A percentile compares a stretch with the other conserved stretches of the same genome.
Evolutionary conservation across 192 early-diverging fungal species (phyloP).

Genomic region (Globomyces pollinis-pini): DNA sequence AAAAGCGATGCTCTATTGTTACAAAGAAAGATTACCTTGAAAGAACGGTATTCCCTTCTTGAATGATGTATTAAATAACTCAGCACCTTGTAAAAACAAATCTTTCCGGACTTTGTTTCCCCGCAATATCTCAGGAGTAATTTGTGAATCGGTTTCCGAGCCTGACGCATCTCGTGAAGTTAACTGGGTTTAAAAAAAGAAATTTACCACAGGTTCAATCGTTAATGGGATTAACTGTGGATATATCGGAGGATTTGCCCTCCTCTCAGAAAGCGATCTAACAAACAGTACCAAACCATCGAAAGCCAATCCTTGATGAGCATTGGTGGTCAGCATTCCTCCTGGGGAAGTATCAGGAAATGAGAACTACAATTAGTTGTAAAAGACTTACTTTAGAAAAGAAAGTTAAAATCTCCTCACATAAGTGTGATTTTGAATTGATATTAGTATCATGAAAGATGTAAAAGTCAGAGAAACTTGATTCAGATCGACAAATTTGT

Average conservation of each 20-base stretch:
- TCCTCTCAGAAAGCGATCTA: conserved; percentile 59
- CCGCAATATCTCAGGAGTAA: conserved; percentile 24
- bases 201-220: no score
- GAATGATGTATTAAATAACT: conserved; percentile 76
- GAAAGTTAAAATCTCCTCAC: conserved; percentile 75
- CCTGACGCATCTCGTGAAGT: no score
- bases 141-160: neutral
- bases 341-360: conserved; percentile 69
- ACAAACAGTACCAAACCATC: conserved; percentile 68
- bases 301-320: conserved; percentile 62
- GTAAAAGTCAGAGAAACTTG: conserved; percentile 82
- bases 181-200: no score
- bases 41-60: conserved; percentile 81
- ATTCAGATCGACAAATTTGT: conserved; percentile 64
- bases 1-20: conserved; percentile 34
- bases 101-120: conserved; percentile 65
- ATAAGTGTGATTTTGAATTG: conserved; percentile 68
- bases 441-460: conserved; percentile 90
- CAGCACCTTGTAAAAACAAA: conserved; percentile 66
- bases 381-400: conserved; percentile 60
- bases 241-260: conserved; percentile 17
- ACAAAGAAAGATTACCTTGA: conserved; percentile 42
- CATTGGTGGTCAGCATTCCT: conserved; percentile 33
- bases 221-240: neutral
- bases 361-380: conserved; percentile 28